These are phyloP conservation scores for Botrytis galanthina DNA, from an alignment of 2,329 filamentous ascomycete genomes.

Conservation along the genomic window DNA sequence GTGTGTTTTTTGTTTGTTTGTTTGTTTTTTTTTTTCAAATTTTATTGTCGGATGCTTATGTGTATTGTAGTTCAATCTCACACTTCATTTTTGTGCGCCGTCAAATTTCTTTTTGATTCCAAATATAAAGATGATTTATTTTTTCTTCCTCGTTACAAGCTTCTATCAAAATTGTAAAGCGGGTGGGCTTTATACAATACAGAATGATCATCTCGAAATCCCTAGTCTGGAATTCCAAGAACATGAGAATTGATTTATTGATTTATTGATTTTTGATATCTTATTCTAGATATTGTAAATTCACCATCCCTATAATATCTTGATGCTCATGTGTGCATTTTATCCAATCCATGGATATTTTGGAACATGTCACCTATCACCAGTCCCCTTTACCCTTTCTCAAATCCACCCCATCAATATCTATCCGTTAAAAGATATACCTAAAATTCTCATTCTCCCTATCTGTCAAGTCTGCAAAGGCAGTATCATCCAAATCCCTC, in stretches of 20 bases:
- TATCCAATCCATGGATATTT: neutral
- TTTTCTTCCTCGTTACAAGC: neutral
- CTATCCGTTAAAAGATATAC: constrained; percentile 4
- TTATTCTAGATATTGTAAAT: neutral
- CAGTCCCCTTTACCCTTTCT: neutral
- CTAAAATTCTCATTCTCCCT: constrained; percentile 17
- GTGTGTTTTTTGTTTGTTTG: neutral
- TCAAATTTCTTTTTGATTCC: neutral
- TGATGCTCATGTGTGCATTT: neutral
- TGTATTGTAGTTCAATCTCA: neutral
- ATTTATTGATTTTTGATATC: neutral
- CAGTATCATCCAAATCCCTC: constrained; percentile 6
- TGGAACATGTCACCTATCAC: neutral
- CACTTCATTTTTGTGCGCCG: neutral
- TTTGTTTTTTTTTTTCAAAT: neutral
- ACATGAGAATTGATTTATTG: neutral
- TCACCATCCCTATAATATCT: neutral
- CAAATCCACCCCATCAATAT: neutral
- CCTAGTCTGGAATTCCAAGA: neutral
- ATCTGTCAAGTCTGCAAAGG: constrained; percentile 18
- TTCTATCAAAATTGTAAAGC: neutral
- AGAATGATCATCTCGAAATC: neutral
- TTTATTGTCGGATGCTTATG: neutral
- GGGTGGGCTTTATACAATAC: neutral
- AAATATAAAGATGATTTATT: neutral